These are phyloP conservation scores for Pistacia integerrima DNA, from an alignment of 345 rosid genomes.

Conservation along the genomic window DNA sequence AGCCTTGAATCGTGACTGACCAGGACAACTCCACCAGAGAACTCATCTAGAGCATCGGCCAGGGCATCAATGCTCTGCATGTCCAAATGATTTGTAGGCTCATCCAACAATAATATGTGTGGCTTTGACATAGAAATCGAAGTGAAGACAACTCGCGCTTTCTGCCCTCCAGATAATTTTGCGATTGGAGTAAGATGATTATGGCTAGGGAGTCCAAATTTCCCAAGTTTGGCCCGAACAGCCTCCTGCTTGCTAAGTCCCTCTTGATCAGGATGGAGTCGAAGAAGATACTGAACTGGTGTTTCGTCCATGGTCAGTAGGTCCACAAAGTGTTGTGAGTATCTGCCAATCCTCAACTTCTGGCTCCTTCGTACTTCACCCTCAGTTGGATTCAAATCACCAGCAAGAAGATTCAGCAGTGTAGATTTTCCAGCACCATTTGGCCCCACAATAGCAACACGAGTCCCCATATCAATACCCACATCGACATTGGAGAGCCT, in stretches of 20 bases:
- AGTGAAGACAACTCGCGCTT: slow-evolving; percentile 88
- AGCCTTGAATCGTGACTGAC: slow-evolving; percentile 96
- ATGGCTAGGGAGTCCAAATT: slow-evolving; percentile 89
- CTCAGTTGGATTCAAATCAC: slow-evolving; percentile 76
- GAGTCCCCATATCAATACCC: slow-evolving; percentile 98
- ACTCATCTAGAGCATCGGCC: slow-evolving; percentile 92
- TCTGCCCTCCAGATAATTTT: slow-evolving; percentile 92
- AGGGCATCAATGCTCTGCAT: slow-evolving; percentile 97
- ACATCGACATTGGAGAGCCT: slow-evolving; percentile 81
- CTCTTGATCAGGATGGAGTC: slow-evolving; percentile 95
- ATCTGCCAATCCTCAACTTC: slow-evolving; percentile 89
- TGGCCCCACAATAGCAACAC: slow-evolving; percentile 94
- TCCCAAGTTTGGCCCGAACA: slow-evolving; percentile 93
- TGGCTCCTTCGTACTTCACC: slow-evolving; percentile 91
- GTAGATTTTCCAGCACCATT: slow-evolving; percentile 98
- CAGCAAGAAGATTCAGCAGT: slow-evolving; percentile 87
- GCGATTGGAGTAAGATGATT: slow-evolving; percentile 88
- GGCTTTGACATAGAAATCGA: slow-evolving; percentile 94
- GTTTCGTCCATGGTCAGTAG: slow-evolving; percentile 88
- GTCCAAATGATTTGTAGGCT: slow-evolving; percentile 94
- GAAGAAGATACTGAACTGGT: slow-evolving; percentile 91
- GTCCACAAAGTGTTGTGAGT: slow-evolving; percentile 96
- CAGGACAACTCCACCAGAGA: slow-evolving; percentile 84
- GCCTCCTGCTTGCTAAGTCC: slow-evolving; percentile 97
- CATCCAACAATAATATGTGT: slow-evolving; percentile 83